Evolutionary conservation across 441 rosid genomes (phyloP).

Genomic region (Populus hybrid): DNA sequence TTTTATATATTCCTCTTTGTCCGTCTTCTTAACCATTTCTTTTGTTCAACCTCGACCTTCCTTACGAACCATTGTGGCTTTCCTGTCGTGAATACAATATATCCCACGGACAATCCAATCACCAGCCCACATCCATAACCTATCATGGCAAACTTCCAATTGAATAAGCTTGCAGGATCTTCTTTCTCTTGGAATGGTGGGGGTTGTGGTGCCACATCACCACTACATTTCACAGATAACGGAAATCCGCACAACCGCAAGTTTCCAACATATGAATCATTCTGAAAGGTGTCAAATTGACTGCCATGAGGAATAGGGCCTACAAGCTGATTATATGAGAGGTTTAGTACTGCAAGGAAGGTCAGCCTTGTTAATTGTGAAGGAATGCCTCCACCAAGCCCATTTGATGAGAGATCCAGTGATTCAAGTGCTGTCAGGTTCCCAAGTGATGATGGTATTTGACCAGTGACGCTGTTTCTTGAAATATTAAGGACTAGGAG

Average conservation of each 20-base stretch:
- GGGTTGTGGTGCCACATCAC: too few species aligned
- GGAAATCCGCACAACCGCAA: too few species aligned
- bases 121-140: constrained; percentile 4
- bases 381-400: constrained; percentile 26
- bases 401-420: constrained; percentile 29
- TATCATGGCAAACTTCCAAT: not conserved
- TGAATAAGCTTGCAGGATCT: too few species aligned
- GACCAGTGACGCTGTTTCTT: constrained; percentile 19
- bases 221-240: too few species aligned
- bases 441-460: constrained; percentile 25
- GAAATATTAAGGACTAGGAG: constrained; percentile 30
- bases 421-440: constrained; percentile 20
- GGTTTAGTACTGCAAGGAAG: constrained; percentile 10
- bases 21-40: too few species aligned
- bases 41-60: not conserved
- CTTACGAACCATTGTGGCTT: not conserved
- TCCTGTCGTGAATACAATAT: not conserved
- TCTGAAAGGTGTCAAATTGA: too few species aligned
- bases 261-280: too few species aligned
- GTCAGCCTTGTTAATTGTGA: constrained; percentile 9
- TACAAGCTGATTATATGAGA: constrained; percentile 17
- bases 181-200: too few species aligned
- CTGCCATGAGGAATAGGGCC: not conserved
- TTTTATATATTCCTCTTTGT: too few species aligned
- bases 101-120: constrained; percentile 1